A percentile compares a stretch with the other conserved stretches of the same genome.
phyloP scores from a whole-genome alignment of 2,329 filamentous ascomycete species.

The Alternaria ethzedia region DNA sequence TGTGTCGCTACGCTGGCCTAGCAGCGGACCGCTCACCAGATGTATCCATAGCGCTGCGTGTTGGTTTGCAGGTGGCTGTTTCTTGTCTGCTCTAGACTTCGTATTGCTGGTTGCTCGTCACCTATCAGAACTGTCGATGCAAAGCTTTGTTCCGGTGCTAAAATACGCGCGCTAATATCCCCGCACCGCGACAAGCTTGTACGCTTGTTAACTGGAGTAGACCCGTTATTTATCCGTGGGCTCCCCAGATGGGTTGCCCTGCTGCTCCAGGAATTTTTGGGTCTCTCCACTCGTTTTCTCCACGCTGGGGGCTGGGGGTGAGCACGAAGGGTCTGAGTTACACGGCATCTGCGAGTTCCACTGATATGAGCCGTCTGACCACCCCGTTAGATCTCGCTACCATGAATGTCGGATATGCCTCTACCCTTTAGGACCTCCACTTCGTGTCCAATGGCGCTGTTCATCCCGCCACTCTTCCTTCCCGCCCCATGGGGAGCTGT shows the following conservation, averaged over 20 bases:
- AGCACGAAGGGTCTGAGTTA: not conserved
- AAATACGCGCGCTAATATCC: constrained; percentile 4
- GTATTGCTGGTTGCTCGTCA: constrained; percentile 4
- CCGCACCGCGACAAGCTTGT: constrained; percentile 18
- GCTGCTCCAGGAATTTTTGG: not conserved
- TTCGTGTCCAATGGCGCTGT: not conserved
- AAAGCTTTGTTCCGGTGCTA: constrained; percentile 24
- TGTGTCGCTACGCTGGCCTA: constrained; percentile 19
- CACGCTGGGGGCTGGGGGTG: not conserved
- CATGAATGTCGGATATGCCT: not conserved
- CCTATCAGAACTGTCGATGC: constrained; percentile 22
- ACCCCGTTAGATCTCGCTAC: not conserved
- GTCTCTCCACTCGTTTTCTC: not conserved
- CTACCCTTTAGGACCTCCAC: not conserved
- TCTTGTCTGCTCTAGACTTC: constrained; percentile 7
- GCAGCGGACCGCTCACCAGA: constrained; percentile 26
- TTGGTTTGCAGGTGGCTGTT: constrained; percentile 13
- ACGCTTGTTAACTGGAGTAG: constrained; percentile 4
- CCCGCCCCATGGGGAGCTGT: not conserved
- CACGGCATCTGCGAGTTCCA: not conserved
- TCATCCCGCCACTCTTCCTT: not conserved
- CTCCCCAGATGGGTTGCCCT: not conserved
- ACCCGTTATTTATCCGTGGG: constrained; percentile 1
- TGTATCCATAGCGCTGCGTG: constrained; percentile 18
- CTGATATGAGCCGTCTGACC: not conserved